Percentiles rank a stretch among this genome's conserved stretches.
Evolutionary conservation across 2,329 filamentous ascomycete genomes (phyloP).

Genomic region (Paecilomyces niveus): DNA sequence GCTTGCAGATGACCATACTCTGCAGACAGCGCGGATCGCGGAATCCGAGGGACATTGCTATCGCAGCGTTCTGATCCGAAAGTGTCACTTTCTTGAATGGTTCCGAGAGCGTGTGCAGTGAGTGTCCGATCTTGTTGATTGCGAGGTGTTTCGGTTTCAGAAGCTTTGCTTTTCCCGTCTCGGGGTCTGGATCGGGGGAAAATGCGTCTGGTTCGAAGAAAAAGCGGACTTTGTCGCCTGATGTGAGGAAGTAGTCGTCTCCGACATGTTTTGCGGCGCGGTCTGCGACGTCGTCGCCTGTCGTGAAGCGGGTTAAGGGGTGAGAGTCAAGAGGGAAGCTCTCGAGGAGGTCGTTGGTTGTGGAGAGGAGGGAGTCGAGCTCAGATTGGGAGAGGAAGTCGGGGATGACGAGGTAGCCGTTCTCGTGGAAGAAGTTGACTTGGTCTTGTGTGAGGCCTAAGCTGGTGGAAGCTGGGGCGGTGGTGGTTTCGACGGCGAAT

Average conservation of each 20-base stretch:
- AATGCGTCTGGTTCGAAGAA: slow-evolving; percentile 98
- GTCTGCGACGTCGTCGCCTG: slow-evolving; percentile 60
- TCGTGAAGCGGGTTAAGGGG: slow-evolving; percentile 90
- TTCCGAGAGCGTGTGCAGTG: slow-evolving; percentile 61
- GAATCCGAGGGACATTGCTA: slow-evolving; percentile 68
- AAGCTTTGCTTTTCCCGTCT: slow-evolving; percentile 52
- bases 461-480: neutral
- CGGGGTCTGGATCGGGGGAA: slow-evolving; percentile 21
- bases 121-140: slow-evolving; percentile 85
- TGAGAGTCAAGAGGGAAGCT: slow-evolving; percentile 74
- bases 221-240: slow-evolving; percentile 87
- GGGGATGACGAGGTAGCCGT: slow-evolving; percentile 87
- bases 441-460: slow-evolving; percentile 64
- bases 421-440: slow-evolving; percentile 62
- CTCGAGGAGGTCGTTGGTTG: slow-evolving; percentile 67
- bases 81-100: slow-evolving; percentile 55
- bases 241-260: slow-evolving; percentile 87
- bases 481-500: neutral
- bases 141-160: slow-evolving; percentile 72
- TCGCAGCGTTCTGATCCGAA: slow-evolving; percentile 45
- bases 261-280: slow-evolving; percentile 61
- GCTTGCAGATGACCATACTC: slow-evolving; percentile 98
- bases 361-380: slow-evolving; percentile 60
- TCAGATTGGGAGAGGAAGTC: slow-evolving; percentile 62
- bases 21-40: slow-evolving; percentile 71